Evolutionary conservation across 176 grass and related monocot species (phyloP).

Genomic region (Puccinellia tenuiflora): DNA sequence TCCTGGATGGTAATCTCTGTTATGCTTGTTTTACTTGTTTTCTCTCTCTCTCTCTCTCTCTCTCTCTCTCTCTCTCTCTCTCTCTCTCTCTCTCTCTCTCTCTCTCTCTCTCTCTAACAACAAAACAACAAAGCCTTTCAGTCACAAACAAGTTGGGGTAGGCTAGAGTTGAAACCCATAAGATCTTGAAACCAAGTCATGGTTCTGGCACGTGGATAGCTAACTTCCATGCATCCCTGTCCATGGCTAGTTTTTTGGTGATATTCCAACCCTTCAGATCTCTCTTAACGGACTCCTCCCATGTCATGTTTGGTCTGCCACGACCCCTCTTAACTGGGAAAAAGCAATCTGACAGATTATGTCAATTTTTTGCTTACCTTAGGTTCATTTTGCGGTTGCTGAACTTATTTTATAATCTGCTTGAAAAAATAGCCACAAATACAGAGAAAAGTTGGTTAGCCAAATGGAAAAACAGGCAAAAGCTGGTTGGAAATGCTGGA

Average conservation of each 20-base stretch:
- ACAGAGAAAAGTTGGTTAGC: neutral
- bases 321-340: too few relatives aligned
- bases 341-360: neutral
- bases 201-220: too few relatives aligned
- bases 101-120: neutral
- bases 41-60: neutral
- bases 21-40: constrained; percentile 2
- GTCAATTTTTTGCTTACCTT: neutral
- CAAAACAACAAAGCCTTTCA: too few relatives aligned
- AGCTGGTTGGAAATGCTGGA: neutral
- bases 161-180: too few relatives aligned
- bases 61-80: neutral
- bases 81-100: neutral
- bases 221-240: too few relatives aligned
- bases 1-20: neutral
- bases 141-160: too few relatives aligned
- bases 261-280: too few relatives aligned
- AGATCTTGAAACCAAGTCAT: too few relatives aligned
- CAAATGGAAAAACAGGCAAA: neutral
- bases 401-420: neutral
- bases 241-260: too few relatives aligned
- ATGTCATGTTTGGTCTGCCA: too few relatives aligned
- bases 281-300: too few relatives aligned
- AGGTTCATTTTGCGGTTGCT: neutral
- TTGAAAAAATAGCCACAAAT: neutral